Evolutionary conservation across 2,329 filamentous ascomycete species (phyloP), one percentile per base, ranked within the genome.

Genomic region (Fusarium concolor): DNA sequence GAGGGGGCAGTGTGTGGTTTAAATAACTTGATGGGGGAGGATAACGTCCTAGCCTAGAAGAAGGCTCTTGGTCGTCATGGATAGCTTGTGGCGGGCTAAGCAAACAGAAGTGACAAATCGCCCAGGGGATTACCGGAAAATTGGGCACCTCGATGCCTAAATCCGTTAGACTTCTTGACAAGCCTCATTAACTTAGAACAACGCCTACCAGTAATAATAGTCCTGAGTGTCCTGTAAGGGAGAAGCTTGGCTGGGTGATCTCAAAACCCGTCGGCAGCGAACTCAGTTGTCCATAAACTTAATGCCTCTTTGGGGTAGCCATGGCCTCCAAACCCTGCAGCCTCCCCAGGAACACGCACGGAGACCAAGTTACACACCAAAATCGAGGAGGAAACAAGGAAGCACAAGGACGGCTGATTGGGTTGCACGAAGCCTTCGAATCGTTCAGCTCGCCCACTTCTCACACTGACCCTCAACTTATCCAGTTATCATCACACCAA

Each of bases 1-100:
- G 24, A 66, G 49, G 53, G 65, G 56, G 65, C 15, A 39, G 44
- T 20, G 44, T 49, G 24, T 26, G 56, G 33, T 49, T 71, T 71
- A 73, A 71, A 67, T 73, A 73, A 51, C 35, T 58, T 51, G 44
- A 50, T 62, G 50, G 46, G 31, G 31, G 41, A 35, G 53, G 38
- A 61, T 52, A 29, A 20, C 26, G 60, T 29, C 35, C 24, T 22
- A 56, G 47, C 51, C 31, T 52, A 68, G 46, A 58, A 58, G 57
- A 54, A 59, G 51, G 46, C 56, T 51, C 56, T 49, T 46, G 38
- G 56, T 56, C 66, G 56, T 33, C 53, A 20, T 42, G 52, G 38
- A 56, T 31, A 54, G 54, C 39, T 53, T 39, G 52, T 61, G 39
- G 58, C 62, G 56, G 53, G 61, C 50, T 45, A 46, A 29, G 10